phyloP scores from a whole-genome alignment of 768 basidiomycete genomes.

The Mycena amicta region DNA sequence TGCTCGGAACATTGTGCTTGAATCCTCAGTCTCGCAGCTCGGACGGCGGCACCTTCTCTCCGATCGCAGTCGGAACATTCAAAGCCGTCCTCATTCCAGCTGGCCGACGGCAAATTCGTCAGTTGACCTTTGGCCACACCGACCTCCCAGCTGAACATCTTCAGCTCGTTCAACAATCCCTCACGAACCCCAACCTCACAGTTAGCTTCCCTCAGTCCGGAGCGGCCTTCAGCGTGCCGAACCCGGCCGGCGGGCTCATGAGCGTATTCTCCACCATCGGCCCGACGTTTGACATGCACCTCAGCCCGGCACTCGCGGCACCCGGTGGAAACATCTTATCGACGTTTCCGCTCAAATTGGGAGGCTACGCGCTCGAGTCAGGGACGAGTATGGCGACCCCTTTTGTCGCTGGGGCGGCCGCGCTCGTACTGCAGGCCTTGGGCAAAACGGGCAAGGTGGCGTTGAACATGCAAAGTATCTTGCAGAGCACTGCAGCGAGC shows the following conservation, averaged over 20 bases:
- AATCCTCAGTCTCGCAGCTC: neutral
- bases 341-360: conserved; percentile 42
- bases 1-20: neutral
- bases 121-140: neutral
- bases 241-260: conserved; percentile 54
- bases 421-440: conserved; percentile 40
- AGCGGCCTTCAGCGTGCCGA: conserved; percentile 40
- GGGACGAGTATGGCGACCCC: conserved; percentile 46
- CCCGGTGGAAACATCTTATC: conserved; percentile 50
- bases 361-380: conserved; percentile 38
- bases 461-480: neutral
- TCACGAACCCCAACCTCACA: conserved; percentile 29
- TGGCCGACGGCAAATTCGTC: conserved; percentile 35
- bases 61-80: conserved; percentile 28
- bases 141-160: neutral
- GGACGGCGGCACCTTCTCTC: conserved; percentile 20
- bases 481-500: conserved; percentile 10
- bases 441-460: conserved; percentile 33
- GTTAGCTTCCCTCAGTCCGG: conserved; percentile 38
- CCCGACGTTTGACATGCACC: conserved; percentile 44
- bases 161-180: conserved; percentile 36
- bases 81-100: conserved; percentile 36
- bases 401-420: conserved; percentile 44
- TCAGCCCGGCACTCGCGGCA: conserved; percentile 28
- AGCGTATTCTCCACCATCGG: conserved; percentile 48